phyloP scores from a whole-genome alignment of 352 stramenopile species.

The Phytophthora pisi region DNA sequence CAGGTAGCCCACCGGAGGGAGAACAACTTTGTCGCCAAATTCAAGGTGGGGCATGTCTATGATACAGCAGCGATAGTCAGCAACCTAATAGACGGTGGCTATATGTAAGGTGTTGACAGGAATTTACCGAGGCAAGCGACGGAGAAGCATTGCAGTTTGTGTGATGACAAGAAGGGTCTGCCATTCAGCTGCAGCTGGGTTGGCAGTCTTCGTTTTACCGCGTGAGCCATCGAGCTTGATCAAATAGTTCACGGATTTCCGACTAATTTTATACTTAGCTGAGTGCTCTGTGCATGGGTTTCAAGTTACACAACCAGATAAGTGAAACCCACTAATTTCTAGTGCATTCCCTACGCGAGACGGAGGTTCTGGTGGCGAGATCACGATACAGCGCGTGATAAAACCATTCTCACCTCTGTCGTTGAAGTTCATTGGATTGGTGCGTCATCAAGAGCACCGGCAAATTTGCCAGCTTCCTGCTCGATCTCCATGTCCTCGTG shows the following conservation, averaged over 20 bases:
- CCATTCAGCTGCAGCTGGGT: background rate
- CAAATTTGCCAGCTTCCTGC: background rate
- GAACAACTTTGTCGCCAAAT: slow-evolving; percentile 70
- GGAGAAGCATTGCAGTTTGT: slow-evolving; percentile 64
- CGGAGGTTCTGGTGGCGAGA: too few species aligned
- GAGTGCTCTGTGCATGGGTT: background rate
- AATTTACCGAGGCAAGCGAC: slow-evolving; percentile 56
- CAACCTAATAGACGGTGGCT: too few species aligned
- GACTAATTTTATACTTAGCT: background rate
- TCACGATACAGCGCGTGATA: too few species aligned
- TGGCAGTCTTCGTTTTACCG: background rate
- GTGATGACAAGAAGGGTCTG: slow-evolving; percentile 15
- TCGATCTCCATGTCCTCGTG: background rate
- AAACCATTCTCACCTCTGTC: background rate
- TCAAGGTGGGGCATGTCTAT: slow-evolving; percentile 68
- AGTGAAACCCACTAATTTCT: background rate
- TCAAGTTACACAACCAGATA: background rate
- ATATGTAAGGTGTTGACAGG: background rate
- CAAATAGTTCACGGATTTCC: background rate
- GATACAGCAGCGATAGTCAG: background rate
- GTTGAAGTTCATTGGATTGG: background rate
- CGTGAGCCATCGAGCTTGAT: background rate
- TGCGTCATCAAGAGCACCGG: background rate
- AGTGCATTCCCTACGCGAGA: background rate
- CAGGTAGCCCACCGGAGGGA: slow-evolving; percentile 43